Percentiles rank a stretch among this genome's conserved stretches.
These are phyloP conservation scores for Monascus ruber DNA, from an alignment of 2,329 filamentous ascomycete species.

Conservation along the genomic window DNA sequence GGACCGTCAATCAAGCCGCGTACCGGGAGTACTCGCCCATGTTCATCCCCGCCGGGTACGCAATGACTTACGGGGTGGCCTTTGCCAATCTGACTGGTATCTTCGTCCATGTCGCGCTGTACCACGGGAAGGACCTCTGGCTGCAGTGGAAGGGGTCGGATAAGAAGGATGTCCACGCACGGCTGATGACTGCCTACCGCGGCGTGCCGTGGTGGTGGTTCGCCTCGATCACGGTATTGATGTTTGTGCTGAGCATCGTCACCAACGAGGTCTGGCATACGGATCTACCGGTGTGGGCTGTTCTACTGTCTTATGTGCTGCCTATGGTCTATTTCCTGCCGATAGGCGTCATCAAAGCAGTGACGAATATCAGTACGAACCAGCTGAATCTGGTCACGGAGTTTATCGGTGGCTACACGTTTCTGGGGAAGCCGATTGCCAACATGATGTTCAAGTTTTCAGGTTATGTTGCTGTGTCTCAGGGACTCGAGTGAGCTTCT, in stretches of 20 bases:
- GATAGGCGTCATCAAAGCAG: conserved; percentile 37
- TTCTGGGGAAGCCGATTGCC: too few species aligned
- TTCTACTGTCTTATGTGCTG: conserved; percentile 35
- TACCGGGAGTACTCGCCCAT: conserved; percentile 56
- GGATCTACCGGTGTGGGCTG: conserved; percentile 34
- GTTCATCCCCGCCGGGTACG: conserved; percentile 51
- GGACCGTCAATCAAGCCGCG: conserved; percentile 46
- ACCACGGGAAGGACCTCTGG: conserved; percentile 27
- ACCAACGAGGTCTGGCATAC: conserved; percentile 35
- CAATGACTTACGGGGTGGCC: conserved; percentile 46
- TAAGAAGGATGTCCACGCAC: conserved; percentile 32
- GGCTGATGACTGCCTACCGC: conserved; percentile 31
- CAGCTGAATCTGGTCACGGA: conserved; percentile 37
- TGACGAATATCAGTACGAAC: conserved; percentile 40
- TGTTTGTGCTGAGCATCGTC: conserved; percentile 26
- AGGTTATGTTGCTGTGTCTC: too few species aligned
- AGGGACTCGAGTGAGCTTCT: conserved; percentile 24
- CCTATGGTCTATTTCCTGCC: conserved; percentile 38
- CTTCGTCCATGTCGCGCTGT: conserved; percentile 28
- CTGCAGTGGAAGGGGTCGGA: conserved; percentile 22
- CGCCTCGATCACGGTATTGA: conserved; percentile 23
- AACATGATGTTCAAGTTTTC: too few species aligned
- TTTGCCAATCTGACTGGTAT: conserved; percentile 56
- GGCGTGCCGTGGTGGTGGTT: conserved; percentile 39
- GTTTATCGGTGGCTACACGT: conserved; percentile 27